Evolutionary conservation across 2,329 filamentous ascomycete species (phyloP).

Genomic region (Daldinia sp.): DNA sequence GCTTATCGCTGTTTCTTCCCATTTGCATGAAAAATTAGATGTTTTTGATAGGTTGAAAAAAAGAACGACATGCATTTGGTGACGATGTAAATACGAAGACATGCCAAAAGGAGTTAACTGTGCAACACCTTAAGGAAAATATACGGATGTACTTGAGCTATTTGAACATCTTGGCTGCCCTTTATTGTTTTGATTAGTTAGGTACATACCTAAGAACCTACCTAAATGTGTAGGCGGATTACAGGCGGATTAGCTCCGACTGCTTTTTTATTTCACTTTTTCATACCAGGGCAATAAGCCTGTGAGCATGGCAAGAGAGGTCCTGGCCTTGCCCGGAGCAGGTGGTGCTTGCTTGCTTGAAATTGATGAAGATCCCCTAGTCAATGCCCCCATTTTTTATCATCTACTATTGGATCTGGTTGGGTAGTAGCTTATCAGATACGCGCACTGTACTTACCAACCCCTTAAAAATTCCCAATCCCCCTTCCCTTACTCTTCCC

Average conservation of each 20-base stretch:
- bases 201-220: neutral
- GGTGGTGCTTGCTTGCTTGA: constrained; percentile 35
- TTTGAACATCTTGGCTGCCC: neutral
- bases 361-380: constrained; percentile 41
- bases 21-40: constrained; percentile 22
- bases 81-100: constrained; percentile 35
- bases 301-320: neutral
- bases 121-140: constrained; percentile 16
- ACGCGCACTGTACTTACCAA: constrained; percentile 29
- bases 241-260: constrained; percentile 34
- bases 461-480: constrained; percentile 46
- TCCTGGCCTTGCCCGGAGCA: constrained; percentile 26
- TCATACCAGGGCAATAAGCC: constrained; percentile 21
- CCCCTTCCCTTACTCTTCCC: constrained; percentile 46
- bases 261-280: constrained; percentile 8
- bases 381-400: constrained; percentile 27
- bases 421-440: constrained; percentile 20
- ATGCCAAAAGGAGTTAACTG: constrained; percentile 25
- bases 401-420: constrained; percentile 23
- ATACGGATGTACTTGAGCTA: constrained; percentile 7
- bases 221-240: neutral
- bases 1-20: constrained; percentile 26
- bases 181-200: constrained; percentile 11
- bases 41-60: constrained; percentile 36
- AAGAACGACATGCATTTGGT: constrained; percentile 27